Conservation (phyloP, 192 early-diverging fungal species). For the Coemansia sp. region DNA sequence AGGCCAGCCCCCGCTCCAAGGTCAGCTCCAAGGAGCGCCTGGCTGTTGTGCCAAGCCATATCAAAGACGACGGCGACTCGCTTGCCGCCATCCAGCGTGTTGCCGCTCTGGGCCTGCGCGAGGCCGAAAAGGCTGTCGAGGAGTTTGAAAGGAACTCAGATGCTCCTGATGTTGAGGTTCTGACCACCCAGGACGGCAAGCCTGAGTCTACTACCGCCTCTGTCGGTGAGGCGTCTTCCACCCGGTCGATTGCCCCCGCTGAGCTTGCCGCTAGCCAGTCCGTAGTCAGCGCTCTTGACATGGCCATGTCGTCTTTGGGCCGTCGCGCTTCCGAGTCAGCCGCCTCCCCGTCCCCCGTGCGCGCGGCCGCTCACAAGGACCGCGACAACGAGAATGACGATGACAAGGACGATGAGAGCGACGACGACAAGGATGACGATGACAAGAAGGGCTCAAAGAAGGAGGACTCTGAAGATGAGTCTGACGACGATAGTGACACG, state of each 20-base stretch:
- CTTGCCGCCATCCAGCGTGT: constrained; percentile 34
- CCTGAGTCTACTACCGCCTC: neutral
- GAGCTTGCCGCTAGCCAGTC: neutral
- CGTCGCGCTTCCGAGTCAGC: neutral
- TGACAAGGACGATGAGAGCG: neutral
- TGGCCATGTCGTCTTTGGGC: constrained; percentile 1
- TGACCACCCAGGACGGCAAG: constrained; percentile 20
- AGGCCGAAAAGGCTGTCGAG: constrained; percentile 33
- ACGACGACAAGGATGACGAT: constrained; percentile 15
- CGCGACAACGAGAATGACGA: neutral
- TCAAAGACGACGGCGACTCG: constrained; percentile 4
- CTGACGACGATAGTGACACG: neutral
- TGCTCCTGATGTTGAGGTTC: constrained; percentile 13
- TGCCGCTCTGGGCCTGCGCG: constrained; percentile 32
- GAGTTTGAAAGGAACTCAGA: constrained; percentile 36
- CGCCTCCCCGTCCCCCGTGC: neutral
- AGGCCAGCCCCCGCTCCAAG: constrained; percentile 5
- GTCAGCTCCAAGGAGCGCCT: neutral
- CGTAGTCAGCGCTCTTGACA: neutral
- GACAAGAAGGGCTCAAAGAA: constrained; percentile 4
- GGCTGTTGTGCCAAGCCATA: neutral
- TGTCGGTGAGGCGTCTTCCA: neutral
- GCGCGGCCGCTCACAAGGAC: neutral
- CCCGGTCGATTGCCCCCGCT: neutral
- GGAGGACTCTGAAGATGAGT: constrained; percentile 2